Conservation (phyloP, 2,329 filamentous ascomycete species). For the Pseudohalonectria lignicola region DNA sequence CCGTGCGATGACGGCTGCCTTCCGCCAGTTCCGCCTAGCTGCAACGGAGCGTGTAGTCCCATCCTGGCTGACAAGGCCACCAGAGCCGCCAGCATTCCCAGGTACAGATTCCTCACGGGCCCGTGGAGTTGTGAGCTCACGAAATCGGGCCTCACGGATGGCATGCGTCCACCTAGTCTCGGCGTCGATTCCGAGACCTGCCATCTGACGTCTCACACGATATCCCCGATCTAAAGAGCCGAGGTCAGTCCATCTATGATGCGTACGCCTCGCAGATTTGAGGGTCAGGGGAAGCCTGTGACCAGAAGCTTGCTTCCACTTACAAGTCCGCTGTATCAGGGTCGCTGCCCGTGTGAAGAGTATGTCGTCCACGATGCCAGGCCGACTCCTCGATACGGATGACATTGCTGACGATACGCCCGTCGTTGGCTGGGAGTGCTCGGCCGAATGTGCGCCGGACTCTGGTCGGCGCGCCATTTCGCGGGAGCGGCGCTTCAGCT, state of each 20-base stretch:
- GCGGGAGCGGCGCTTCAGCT: slow-evolving; percentile 14
- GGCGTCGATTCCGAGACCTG: slow-evolving; percentile 59
- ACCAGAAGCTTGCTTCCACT: no score
- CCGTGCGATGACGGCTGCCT: slow-evolving; percentile 57
- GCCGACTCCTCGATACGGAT: background rate
- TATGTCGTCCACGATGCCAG: slow-evolving; percentile 9
- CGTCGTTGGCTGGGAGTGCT: background rate
- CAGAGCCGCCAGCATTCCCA: slow-evolving; percentile 4
- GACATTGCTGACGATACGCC: background rate
- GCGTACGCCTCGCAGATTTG: no score
- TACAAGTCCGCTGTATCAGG: slow-evolving; percentile 54
- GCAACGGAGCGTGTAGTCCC: slow-evolving; percentile 10
- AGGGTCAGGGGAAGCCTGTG: no score
- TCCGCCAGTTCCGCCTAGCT: slow-evolving; percentile 65
- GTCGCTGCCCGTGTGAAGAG: slow-evolving; percentile 34
- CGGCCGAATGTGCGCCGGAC: no score
- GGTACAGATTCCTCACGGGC: slow-evolving; percentile 13
- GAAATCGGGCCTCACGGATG: slow-evolving; percentile 43
- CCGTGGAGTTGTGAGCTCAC: slow-evolving; percentile 35
- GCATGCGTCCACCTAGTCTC: slow-evolving; percentile 62
- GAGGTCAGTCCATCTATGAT: background rate
- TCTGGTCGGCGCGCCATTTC: background rate
- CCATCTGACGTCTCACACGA: slow-evolving; percentile 57
- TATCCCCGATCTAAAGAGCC: slow-evolving; percentile 50
- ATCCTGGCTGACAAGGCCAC: background rate